Evolutionary conservation across 176 grass and related monocot genomes (phyloP).

Genomic region (Triticum aestivum): IWGSC_CS_RefSeq_v2.1 NC_057802.1:311199194-311199693

Average conservation of each 20-base stretch:
- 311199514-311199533: background rate
- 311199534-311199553: background rate
- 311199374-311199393: conserved; percentile 72
- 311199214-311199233: background rate
- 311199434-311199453: conserved; percentile 76
- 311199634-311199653: background rate
- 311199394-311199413: conserved; percentile 97
- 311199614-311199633: background rate
- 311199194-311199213: conserved; percentile 12
- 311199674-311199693: background rate
- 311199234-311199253: conserved; percentile 1
- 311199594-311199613: background rate
- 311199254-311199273: background rate
- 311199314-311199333: conserved; percentile 95
- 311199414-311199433: conserved; percentile 98
- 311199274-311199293: conserved; percentile 37
- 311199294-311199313: conserved; percentile 94
- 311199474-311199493: background rate
- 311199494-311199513: conserved; percentile 2
- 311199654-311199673: background rate
- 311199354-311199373: conserved; percentile 91
- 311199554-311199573: background rate
- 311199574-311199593: background rate
- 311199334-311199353: conserved; percentile 99
- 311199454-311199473: background rate